Evolutionary conservation across 441 rosid species (phyloP), one percentile per base, ranked within the genome.

Genomic region (Isatis lusitanica): DNA sequence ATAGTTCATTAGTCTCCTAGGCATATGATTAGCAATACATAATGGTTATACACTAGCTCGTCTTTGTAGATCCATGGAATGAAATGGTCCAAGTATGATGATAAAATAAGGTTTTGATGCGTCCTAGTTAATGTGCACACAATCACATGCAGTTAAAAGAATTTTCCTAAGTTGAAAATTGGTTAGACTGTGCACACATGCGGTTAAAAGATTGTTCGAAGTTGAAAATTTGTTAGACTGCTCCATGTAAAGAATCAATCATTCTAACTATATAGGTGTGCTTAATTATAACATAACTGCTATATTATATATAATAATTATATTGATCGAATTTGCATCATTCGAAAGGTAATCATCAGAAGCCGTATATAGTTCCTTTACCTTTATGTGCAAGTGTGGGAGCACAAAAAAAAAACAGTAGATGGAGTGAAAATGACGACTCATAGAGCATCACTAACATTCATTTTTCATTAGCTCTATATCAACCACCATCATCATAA

Each of bases 391-490:
- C 24, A 52, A 38, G 9, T 24, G 13, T 62, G 18, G 10, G n/a
- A 64, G 42, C 58, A 73, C 33, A 44, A 35, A 11, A 1, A n/a
- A 55, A 47, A 47, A 65, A 57, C 16, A 36, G 2, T 11, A 48
- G 53, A 59, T 18, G 67, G 40, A 61, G 50, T 61, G 74, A 74
- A 51, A 61, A 42, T 74, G 78, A 74, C 78, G 38, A 33, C 50
- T 52, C 64, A 74, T 11, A 52, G 33, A 51, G 40, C 30, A 51
- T 35, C 56, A 50, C 28, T 40, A 67, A 50, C 39, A 67, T 59
- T 50, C 36, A 59, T 59, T 60, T 72, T 46, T 55, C 63, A 24
- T 38, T 61, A 71, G 18, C 48, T 58, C 38, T 61, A 4, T 71
- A 16, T 50, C 53, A 62, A 57, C 35, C 47, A 52, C 21, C 40